These are phyloP conservation scores for Phytopythium ostracodes DNA, from an alignment of 352 stramenopile species.

Conservation along the genomic window DNA sequence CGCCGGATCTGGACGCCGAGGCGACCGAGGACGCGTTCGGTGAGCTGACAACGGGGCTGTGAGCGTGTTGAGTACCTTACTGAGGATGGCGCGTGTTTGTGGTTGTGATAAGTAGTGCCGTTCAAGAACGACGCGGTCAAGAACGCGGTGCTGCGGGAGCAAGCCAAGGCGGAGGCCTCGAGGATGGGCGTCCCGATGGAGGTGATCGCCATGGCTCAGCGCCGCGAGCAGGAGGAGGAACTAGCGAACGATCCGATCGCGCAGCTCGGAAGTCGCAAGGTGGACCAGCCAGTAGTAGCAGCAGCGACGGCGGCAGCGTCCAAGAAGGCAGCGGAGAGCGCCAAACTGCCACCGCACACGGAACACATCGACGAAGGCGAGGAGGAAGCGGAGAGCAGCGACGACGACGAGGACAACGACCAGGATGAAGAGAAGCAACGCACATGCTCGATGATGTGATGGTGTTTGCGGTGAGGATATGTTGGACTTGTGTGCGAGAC, in stretches of 20 bases:
- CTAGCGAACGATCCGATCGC: slow-evolving; percentile 23
- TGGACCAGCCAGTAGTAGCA: no score
- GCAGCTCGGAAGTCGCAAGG: slow-evolving; percentile 14
- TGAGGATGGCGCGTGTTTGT: slow-evolving; percentile 1
- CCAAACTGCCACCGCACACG: neutral
- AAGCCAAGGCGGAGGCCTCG: slow-evolving; percentile 68
- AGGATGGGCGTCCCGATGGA: slow-evolving; percentile 64
- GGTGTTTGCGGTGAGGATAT: neutral
- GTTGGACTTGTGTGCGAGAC: neutral
- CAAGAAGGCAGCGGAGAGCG: neutral
- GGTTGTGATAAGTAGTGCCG: slow-evolving; percentile 35
- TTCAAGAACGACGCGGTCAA: slow-evolving; percentile 83
- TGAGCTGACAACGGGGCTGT: slow-evolving; percentile 10
- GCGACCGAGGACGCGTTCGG: slow-evolving; percentile 55
- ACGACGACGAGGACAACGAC: neutral
- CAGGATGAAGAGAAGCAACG: slow-evolving; percentile 2
- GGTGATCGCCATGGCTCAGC: slow-evolving; percentile 43
- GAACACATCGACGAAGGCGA: neutral
- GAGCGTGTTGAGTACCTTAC: slow-evolving; percentile 3
- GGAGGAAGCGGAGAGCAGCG: neutral
- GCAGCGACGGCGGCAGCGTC: neutral
- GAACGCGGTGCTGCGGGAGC: slow-evolving; percentile 71
- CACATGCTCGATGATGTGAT: slow-evolving; percentile 3
- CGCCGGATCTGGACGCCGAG: slow-evolving; percentile 58
- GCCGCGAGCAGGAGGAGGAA: slow-evolving; percentile 32